Evolutionary conservation across 1,139 yeast genomes (phyloP).

Genomic region (Yamadazyma oceani): DNA sequence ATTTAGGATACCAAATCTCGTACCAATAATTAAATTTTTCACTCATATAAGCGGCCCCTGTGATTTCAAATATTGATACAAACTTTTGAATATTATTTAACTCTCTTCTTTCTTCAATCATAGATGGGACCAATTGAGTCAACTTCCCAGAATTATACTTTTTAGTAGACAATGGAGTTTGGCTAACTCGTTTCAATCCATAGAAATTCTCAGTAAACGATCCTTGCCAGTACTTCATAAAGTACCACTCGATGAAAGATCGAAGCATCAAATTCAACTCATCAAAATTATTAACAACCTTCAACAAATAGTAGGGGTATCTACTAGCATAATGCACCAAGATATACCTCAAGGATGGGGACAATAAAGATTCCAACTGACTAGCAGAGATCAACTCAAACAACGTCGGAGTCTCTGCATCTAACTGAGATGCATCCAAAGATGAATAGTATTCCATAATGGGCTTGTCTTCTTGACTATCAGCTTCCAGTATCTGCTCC

Average conservation of each 20-base stretch:
- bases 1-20: conserved; percentile 63
- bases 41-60: conserved; percentile 66
- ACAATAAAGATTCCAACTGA: conserved; percentile 73
- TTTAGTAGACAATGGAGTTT: conserved; percentile 35
- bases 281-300: conserved; percentile 69
- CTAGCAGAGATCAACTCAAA: conserved; percentile 81
- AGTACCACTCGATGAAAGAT: conserved; percentile 72
- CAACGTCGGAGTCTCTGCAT: conserved; percentile 74
- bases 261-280: conserved; percentile 66
- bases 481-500: conserved; percentile 1
- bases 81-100: conserved; percentile 54
- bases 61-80: conserved; percentile 61
- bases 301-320: conserved; percentile 69
- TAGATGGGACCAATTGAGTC: conserved; percentile 45
- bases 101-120: conserved; percentile 55
- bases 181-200: conserved; percentile 71
- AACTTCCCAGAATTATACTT: conserved; percentile 35
- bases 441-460: conserved; percentile 90
- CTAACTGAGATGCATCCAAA: conserved; percentile 71
- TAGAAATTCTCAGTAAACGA: conserved; percentile 91
- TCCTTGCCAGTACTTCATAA: conserved; percentile 74
- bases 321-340: conserved; percentile 79
- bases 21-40: conserved; percentile 69
- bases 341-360: conserved; percentile 81
- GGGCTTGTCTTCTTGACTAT: no score